phyloP scores from a whole-genome alignment of 2,329 filamentous ascomycete species.

The Diplodia sapinea region DNA sequence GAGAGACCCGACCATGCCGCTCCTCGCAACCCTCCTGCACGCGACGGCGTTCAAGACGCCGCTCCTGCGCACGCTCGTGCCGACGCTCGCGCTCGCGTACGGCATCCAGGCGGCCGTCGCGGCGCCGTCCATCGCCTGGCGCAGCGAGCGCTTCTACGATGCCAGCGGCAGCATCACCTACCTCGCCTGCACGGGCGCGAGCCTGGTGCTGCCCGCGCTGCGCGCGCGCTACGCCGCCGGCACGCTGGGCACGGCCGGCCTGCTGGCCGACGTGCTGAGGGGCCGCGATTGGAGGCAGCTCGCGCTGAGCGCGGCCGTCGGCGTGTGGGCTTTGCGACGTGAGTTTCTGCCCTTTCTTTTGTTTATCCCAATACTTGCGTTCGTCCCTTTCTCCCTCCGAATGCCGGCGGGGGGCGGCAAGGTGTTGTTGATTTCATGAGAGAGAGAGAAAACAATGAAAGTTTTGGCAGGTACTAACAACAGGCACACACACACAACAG shows the following conservation, averaged over 20 bases:
- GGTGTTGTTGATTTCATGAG: neutral
- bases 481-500: conserved; percentile 37
- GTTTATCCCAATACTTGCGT: neutral
- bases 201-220: conserved; percentile 65
- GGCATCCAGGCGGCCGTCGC: conserved; percentile 68
- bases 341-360: conserved; percentile 37
- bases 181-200: conserved; percentile 67
- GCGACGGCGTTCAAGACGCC: conserved; percentile 67
- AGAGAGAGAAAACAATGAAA: neutral
- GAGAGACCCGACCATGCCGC: conserved; percentile 37
- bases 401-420: too few relatives aligned
- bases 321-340: conserved; percentile 68
- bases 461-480: too few relatives aligned
- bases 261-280: conserved; percentile 42
- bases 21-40: conserved; percentile 59
- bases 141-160: conserved; percentile 72
- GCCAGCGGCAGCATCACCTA: conserved; percentile 70
- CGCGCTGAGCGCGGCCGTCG: conserved; percentile 60
- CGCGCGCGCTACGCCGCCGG: conserved; percentile 59
- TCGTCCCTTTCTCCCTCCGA: too few relatives aligned
- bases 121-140: conserved; percentile 64
- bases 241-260: conserved; percentile 42
- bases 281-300: conserved; percentile 66
- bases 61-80: conserved; percentile 67
- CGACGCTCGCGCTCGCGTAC: conserved; percentile 66